Evolutionary conservation across 2,329 filamentous ascomycete genomes (phyloP), one percentile per base, ranked within the genome.

Genomic region (Penicillium digitatum): DNA sequence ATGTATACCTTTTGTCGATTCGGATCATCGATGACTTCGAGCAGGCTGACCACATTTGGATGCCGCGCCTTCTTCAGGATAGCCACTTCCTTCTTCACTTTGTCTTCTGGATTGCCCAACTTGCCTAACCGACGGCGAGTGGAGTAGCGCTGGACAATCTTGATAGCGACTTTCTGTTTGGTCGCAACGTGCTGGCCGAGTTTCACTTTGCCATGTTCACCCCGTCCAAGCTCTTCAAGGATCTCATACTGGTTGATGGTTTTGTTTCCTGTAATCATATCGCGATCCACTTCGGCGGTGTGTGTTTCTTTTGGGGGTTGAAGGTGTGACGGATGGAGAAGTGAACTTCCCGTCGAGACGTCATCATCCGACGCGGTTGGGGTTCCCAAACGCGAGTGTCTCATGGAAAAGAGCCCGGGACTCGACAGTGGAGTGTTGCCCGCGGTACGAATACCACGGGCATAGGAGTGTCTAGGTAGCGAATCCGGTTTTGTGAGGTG

Each of bases 61-160:
- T 99, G 94, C 29, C 93, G 87, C 51, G 95, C 95, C 78, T 99
- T 99, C 74, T 99, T 99, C 66, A 99, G 80, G 55, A 99, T 97
- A 69, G 94, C 94, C 60, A 99, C 95, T 76, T 99, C 94, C 70
- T 89, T 88, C 77, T 96, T 96, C 53, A 93, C 87, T 69, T 89
- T 89, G 61, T 81, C 79, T 67, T 87, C 84, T 18, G 85, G 82
- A 56, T 84, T 84, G n/a, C 82, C 84, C 37, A 84, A 75, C 66
- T 84, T 84, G 50, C 94, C 94, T n/a, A 99, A 81, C 26, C 93
- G 88, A 53, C 92, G 86, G 66, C 90, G 90, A 77, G 95, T 96
- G 49, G 93, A 95, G 70, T 94, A 96, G 35, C 94, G 86, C 55
- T 95, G 90, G 44, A 99, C 95, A 66, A 99, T 99, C 78, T 99